A percentile compares a stretch with the other conserved stretches of the same genome.
Conservation (phyloP, 2,329 filamentous ascomycete genomes). For the Ophiognomonia clavigignenti-juglandacearum region DNA sequence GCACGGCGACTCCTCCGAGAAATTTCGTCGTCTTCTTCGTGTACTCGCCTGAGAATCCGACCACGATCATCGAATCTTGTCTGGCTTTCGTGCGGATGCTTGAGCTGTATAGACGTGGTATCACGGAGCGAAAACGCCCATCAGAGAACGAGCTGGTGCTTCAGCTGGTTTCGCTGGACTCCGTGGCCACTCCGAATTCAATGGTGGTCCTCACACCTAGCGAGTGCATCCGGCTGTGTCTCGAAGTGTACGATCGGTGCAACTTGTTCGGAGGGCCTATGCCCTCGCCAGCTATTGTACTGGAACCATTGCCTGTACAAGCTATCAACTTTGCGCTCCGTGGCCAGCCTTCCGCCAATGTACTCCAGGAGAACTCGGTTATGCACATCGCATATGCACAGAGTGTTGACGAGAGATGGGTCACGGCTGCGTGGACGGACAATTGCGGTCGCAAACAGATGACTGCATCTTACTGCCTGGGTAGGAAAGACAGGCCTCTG, state of each 20-base stretch:
- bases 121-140: constrained; percentile 43
- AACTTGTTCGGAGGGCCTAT: constrained; percentile 50
- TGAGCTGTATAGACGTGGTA: constrained; percentile 52
- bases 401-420: constrained; percentile 72
- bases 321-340: constrained; percentile 71
- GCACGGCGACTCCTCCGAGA: constrained; percentile 37
- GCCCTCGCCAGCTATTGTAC: constrained; percentile 65
- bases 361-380: constrained; percentile 73
- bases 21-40: constrained; percentile 75
- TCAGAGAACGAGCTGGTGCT: constrained; percentile 64
- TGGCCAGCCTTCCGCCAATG: constrained; percentile 62
- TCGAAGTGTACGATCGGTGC: constrained; percentile 76
- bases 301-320: constrained; percentile 65
- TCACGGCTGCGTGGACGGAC: constrained; percentile 78
- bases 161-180: constrained; percentile 66
- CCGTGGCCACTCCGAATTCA: constrained; percentile 59
- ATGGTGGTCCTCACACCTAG: constrained; percentile 57
- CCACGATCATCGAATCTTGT: constrained; percentile 65
- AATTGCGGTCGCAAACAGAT: constrained; percentile 69
- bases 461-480: constrained; percentile 68
- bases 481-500: constrained; percentile 49
- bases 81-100: constrained; percentile 69
- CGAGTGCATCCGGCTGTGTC: constrained; percentile 58
- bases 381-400: constrained; percentile 76
- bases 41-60: constrained; percentile 59